Percentiles rank a stretch among this genome's conserved stretches.
Conservation (phyloP, 2,329 filamentous ascomycete genomes). For the Exophiala sp. region DNA sequence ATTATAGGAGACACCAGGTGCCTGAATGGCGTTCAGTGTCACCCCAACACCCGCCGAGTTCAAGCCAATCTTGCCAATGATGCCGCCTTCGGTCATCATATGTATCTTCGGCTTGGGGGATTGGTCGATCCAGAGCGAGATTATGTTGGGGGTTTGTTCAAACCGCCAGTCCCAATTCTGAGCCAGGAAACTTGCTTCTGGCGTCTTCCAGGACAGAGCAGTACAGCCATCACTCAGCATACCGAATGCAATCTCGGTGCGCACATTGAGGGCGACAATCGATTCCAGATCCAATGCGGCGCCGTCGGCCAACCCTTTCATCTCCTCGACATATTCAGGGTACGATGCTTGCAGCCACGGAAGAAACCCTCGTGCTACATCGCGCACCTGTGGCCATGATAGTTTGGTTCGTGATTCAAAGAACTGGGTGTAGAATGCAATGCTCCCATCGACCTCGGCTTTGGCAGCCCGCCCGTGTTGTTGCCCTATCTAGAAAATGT, state of each 20-base stretch:
- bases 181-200: constrained; percentile 38
- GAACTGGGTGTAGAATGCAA: constrained; percentile 30
- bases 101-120: constrained; percentile 43
- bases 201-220: constrained; percentile 47
- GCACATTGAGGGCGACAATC: constrained; percentile 54
- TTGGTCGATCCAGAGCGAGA: constrained; percentile 46
- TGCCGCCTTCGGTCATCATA: constrained; percentile 53
- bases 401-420: constrained; percentile 34
- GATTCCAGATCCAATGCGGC: constrained; percentile 44
- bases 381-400: constrained; percentile 44
- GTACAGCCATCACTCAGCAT: constrained; percentile 55
- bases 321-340: constrained; percentile 34
- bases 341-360: constrained; percentile 35
- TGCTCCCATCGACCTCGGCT: constrained; percentile 29
- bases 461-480: constrained; percentile 31
- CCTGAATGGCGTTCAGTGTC: constrained; percentile 52
- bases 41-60: constrained; percentile 51
- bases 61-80: constrained; percentile 55
- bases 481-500: constrained; percentile 29
- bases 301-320: constrained; percentile 48
- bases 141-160: constrained; percentile 46
- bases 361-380: constrained; percentile 42
- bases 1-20: constrained; percentile 43
- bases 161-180: constrained; percentile 57
- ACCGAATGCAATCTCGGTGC: constrained; percentile 56